Evolutionary conservation across 345 rosid genomes (phyloP), one percentile per base, ranked within the genome.

Genomic region (Barbarea vulgaris): DNA sequence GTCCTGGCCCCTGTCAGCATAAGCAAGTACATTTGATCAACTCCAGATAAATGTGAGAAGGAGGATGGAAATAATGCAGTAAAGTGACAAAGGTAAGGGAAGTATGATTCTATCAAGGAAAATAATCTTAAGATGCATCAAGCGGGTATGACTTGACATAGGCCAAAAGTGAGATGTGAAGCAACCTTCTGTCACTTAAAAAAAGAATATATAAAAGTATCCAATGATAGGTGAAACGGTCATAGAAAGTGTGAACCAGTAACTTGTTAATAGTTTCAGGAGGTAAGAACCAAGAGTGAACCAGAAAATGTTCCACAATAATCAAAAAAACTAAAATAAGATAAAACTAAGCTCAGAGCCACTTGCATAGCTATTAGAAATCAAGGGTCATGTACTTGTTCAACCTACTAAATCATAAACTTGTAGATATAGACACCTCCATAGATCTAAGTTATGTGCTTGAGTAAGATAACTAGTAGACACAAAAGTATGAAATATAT

Each of bases 1-100:
- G 96, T 73, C 88, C 86, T 31, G 97, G 98, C 48, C 90, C 94
- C 98, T 93, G 87, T 64, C 48, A 78, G 39, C 54, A 56, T 28
- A 67, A 70, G 50, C 47, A 71, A 41, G 33, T 57, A 61, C 9
- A 62, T 28, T 47, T 34, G n/a, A 54, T 63, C n/a, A 64, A 54
- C 21, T 14, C 18, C 33, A 71, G 41, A 67, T 44, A 72, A 47
- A 55, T 14, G 58, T 57, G 63, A 65, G 9, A 55, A 48, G 19
- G 22, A 39, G 33, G 39, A 39, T 15, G 59, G 59, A 21, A 19
- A 27, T 33, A 68, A 30, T 12, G 18, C 39, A 75, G 6, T 6
- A 44, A 62, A 6, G 24, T 5, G 67, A 56, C 27, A 59, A 9
- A 70, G 25, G 4, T 24, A 36, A 19, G 24, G 47, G 36, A 46